These are phyloP conservation scores for Auricularia sp. DNA, from an alignment of 768 basidiomycete genomes.

Conservation along the genomic window DNA sequence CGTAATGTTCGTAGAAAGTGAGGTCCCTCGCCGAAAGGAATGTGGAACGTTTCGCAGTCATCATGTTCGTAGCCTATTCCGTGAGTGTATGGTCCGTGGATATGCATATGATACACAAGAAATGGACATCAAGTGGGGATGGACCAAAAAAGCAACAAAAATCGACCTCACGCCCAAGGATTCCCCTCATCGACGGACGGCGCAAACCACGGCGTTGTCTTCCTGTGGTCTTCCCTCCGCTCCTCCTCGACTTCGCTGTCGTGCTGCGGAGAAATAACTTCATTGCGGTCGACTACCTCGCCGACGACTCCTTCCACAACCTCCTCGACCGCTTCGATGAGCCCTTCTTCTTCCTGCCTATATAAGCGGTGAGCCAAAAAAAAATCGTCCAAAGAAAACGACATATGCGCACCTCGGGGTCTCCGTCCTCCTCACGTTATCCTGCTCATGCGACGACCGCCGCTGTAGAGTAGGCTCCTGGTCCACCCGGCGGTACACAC, in stretches of 20 bases:
- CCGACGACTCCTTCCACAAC: constrained; percentile 61
- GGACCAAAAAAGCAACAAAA: no score
- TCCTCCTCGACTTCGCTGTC: background rate
- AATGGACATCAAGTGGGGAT: no score
- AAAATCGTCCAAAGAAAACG: no score
- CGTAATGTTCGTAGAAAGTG: no score
- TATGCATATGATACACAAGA: no score
- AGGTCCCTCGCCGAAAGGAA: no score
- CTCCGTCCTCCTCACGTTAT: background rate
- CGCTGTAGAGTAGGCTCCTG: background rate
- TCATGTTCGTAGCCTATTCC: no score
- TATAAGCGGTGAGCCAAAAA: no score
- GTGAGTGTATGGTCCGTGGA: no score
- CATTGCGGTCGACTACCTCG: constrained; percentile 32
- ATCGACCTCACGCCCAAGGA: background rate
- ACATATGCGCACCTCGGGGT: background rate
- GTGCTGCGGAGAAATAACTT: background rate
- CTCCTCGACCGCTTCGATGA: constrained; percentile 1
- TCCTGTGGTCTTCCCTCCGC: background rate
- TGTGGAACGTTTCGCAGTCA: no score
- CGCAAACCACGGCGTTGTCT: background rate
- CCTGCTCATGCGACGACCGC: background rate
- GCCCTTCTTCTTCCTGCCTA: background rate
- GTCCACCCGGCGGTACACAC: background rate
- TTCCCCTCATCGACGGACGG: background rate